Evolutionary conservation across 2,329 filamentous ascomycete species (phyloP), one percentile per base, ranked within the genome.

Genomic region (Diplocarpon rosae): DNA sequence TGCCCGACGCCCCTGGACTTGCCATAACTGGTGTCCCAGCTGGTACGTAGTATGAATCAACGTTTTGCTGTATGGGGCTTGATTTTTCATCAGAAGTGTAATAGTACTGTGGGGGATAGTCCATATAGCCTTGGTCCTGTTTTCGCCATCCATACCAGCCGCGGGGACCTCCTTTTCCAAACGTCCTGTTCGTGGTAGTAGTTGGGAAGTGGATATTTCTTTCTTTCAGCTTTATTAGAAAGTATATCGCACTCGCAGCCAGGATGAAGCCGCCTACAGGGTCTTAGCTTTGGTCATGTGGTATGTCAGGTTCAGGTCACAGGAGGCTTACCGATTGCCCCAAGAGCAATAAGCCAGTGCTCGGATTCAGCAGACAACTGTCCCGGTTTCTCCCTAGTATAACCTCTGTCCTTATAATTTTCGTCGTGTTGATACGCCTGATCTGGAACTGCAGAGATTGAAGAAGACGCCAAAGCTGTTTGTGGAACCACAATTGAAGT

Each of bases 191-290:
- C 9, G 43, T 43, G 16, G 52, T 46, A 7, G 34, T 38, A 16
- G 45, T 24, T n/a, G 53, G 45, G 9, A 48, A n/a, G 35, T 57
- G 51, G 16, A 48, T 42, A 20, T 54, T 56, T 37, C 51, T 30
- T 27, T 24, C n/a, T 8, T 43, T 53, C 45, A 56, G 52, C 39
- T 51, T 49, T 17, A 51, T 37, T 7, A 57, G n/a, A 6, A 61
- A 48, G 38, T 54, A 61, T 16, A 60, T 41, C 8, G 40, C 46
- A 12, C 56, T 47, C 15, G 50, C 29, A 24, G 57, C 37, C 8
- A 62, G 56, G 17, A 61, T 55, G 33, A 61, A 56, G 24, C 54
- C 56, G 16, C 57, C 59, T 62, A 39, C 14, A 31, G 33, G 5
- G 17, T 37, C 33, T 51, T 32, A 49, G 43, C 28, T 17, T 17